Conservation (phyloP, 169 alveolate species). For the Theileria equi region DNA sequence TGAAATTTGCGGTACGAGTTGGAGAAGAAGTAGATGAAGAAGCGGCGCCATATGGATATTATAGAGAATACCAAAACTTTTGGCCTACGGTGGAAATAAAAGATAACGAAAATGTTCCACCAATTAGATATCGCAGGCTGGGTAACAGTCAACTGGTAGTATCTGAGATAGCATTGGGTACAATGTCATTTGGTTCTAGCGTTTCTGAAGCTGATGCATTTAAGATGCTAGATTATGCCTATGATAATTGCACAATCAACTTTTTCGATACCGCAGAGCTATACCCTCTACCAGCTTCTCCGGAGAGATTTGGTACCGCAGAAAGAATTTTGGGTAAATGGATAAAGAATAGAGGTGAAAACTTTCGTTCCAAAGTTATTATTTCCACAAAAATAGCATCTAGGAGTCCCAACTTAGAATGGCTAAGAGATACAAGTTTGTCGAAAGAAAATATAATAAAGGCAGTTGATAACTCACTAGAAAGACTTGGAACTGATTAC, state of each 20-base stretch:
- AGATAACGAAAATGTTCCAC: slow-evolving; percentile 53
- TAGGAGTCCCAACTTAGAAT: slow-evolving; percentile 55
- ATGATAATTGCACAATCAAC: slow-evolving; percentile 72
- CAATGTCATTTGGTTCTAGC: slow-evolving; percentile 83
- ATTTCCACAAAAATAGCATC: slow-evolving; percentile 77
- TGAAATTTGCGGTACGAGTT: slow-evolving; percentile 46
- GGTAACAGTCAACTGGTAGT: slow-evolving; percentile 72
- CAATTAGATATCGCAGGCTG: slow-evolving; percentile 60
- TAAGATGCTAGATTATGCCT: slow-evolving; percentile 75
- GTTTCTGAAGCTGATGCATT: slow-evolving; percentile 67
- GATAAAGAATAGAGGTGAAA: slow-evolving; percentile 62
- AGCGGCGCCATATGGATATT: slow-evolving; percentile 33
- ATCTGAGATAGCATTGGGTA: slow-evolving; percentile 83
- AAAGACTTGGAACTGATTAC: slow-evolving; percentile 70
- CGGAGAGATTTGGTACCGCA: slow-evolving; percentile 66
- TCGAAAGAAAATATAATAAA: slow-evolving; percentile 59
- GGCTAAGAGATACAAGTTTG: slow-evolving; percentile 63
- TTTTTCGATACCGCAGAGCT: slow-evolving; percentile 84
- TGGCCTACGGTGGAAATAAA: slow-evolving; percentile 40
- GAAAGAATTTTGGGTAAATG: slow-evolving; percentile 72
- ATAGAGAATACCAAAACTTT: slow-evolving; percentile 59
- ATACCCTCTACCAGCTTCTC: slow-evolving; percentile 80
- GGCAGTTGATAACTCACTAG: slow-evolving; percentile 73
- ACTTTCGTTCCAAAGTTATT: slow-evolving; percentile 61
- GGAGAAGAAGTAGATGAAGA: background rate